Conservation (phyloP, 768 basidiomycete species). For the Termitomyces sp. region DNA sequence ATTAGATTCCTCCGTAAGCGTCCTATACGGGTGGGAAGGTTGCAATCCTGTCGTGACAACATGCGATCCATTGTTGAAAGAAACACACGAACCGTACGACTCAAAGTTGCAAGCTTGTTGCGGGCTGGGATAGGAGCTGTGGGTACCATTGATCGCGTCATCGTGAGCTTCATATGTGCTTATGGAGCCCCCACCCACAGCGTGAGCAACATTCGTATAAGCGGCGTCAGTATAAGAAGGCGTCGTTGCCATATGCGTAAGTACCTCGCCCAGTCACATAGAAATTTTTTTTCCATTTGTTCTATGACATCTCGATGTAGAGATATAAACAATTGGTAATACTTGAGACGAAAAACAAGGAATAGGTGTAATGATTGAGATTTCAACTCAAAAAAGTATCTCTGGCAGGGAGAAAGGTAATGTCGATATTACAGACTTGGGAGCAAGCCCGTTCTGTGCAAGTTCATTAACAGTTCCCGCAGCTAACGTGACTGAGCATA, state of each 20-base stretch:
- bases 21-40: slow-evolving; percentile 22
- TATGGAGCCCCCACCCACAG: not conserved
- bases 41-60: slow-evolving; percentile 22
- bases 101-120: slow-evolving; percentile 35
- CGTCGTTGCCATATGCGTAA: slow-evolving; percentile 19
- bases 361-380: too few relatives aligned
- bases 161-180: slow-evolving; percentile 23
- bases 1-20: slow-evolving; percentile 33
- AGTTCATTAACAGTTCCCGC: too few relatives aligned
- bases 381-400: too few relatives aligned
- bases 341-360: too few relatives aligned
- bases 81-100: slow-evolving; percentile 37
- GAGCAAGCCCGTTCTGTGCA: too few relatives aligned
- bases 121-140: slow-evolving; percentile 34
- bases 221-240: not conserved
- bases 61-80: slow-evolving; percentile 25
- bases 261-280: slow-evolving; percentile 36
- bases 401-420: too few relatives aligned
- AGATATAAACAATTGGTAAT: too few relatives aligned
- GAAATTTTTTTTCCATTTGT: too few relatives aligned
- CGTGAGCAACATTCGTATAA: not conserved
- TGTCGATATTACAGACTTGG: too few relatives aligned
- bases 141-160: slow-evolving; percentile 28
- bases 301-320: too few relatives aligned
- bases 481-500: too few relatives aligned